Conservation (phyloP, 2,329 filamentous ascomycete species). For the Paecilomyces variotii region DNA sequence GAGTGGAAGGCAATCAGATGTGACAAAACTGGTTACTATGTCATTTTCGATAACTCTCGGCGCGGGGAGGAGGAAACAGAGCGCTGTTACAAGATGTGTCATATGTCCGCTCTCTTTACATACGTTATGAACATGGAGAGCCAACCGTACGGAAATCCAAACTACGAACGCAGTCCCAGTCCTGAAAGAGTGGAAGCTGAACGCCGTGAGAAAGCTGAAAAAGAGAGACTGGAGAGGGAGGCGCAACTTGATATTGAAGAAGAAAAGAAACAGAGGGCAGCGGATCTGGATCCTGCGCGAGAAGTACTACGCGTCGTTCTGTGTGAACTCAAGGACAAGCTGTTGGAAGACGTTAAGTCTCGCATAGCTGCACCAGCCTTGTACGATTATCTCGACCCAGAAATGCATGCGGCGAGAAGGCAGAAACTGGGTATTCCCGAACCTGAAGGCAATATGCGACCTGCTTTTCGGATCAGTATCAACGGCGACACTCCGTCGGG, state of each 20-base stretch:
- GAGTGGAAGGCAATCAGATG: conserved; percentile 72
- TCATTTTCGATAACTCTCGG: conserved; percentile 75
- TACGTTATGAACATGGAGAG: conserved; percentile 90
- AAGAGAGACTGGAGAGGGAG: conserved; percentile 59
- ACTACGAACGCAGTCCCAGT: conserved; percentile 47
- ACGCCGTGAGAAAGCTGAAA: conserved; percentile 55
- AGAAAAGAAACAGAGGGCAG: conserved; percentile 79
- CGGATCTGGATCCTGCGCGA: conserved; percentile 79
- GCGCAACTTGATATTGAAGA: conserved; percentile 78
- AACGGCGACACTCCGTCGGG: conserved; percentile 56
- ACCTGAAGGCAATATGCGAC: conserved; percentile 52
- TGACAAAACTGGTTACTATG: conserved; percentile 81
- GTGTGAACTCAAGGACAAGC: conserved; percentile 73
- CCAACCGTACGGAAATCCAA: conserved; percentile 58
- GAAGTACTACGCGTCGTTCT: conserved; percentile 75
- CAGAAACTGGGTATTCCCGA: conserved; percentile 70
- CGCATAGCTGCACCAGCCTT: conserved; percentile 76
- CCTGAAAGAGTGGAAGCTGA: conserved; percentile 38
- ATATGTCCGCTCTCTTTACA: conserved; percentile 80
- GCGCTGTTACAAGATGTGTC: conserved; percentile 68
- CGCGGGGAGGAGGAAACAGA: conserved; percentile 72
- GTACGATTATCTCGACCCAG: conserved; percentile 73
- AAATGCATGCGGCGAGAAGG: conserved; percentile 70
- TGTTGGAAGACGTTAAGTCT: conserved; percentile 81
- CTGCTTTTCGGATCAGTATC: conserved; percentile 47